These are phyloP conservation scores for Candida orba DNA, from an alignment of 805 yeast species.

Conservation along the genomic window DNA sequence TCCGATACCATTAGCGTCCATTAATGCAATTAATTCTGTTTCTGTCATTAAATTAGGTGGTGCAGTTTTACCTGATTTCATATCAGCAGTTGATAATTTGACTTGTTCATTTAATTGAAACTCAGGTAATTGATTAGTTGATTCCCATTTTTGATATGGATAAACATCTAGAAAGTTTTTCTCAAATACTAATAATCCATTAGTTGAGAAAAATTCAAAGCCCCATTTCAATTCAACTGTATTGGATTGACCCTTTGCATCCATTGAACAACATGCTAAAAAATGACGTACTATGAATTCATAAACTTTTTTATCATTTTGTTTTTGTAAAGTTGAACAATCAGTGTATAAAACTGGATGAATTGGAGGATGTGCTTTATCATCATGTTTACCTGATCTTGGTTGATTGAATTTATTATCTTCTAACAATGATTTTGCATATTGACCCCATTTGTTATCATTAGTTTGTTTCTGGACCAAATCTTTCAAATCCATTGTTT, in stretches of 20 bases:
- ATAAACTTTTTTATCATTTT: conserved; percentile 63
- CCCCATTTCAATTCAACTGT: conserved; percentile 70
- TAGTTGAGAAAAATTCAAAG: conserved; percentile 58
- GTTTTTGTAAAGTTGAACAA: conserved; percentile 19
- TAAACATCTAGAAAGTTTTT: conserved; percentile 77
- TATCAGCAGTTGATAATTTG: conserved; percentile 44
- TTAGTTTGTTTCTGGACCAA: conserved; percentile 55
- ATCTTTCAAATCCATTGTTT: conserved; percentile 58
- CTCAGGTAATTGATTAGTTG: conserved; percentile 54
- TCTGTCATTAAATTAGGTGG: conserved; percentile 87
- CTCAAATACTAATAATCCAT: conserved; percentile 70
- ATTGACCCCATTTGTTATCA: conserved; percentile 61
- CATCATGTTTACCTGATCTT: conserved; percentile 76
- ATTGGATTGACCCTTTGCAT: conserved; percentile 73
- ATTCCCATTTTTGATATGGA: conserved; percentile 72
- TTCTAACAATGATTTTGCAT: conserved; percentile 43
- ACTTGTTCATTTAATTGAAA: conserved; percentile 53
- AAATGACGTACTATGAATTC: conserved; percentile 83
- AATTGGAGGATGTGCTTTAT: conserved; percentile 97
- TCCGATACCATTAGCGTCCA: conserved; percentile 97
- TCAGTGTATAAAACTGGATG: conserved; percentile 66
- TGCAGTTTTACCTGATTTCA: conserved; percentile 69
- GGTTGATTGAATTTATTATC: conserved; percentile 51
- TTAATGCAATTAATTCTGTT: conserved; percentile 80
- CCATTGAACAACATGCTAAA: conserved; percentile 85